A percentile compares a stretch with the other conserved stretches of the same genome.
Evolutionary conservation across 495 filamentous ascomycete species (phyloP).

Genomic region (Hapsidospora chrysogenum): DNA sequence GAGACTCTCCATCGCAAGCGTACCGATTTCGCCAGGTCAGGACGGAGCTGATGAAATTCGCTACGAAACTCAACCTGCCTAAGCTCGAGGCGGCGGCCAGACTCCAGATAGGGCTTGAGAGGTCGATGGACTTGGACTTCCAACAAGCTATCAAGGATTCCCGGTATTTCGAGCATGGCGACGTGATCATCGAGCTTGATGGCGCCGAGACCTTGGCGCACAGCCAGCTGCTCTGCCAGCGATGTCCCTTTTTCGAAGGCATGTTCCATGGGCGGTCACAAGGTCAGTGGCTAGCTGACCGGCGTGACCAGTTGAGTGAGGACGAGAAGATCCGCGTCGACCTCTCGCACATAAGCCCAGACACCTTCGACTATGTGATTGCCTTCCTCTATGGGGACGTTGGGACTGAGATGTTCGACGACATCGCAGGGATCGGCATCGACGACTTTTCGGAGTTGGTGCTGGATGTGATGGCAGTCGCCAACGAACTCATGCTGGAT

Average conservation of each 20-base stretch:
- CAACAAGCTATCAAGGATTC: constrained; percentile 45
- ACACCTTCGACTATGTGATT: constrained; percentile 63
- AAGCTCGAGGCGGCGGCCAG: constrained; percentile 60
- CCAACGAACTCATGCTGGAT: constrained; percentile 92
- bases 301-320: constrained; percentile 33
- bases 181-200: constrained; percentile 62
- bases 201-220: constrained; percentile 50
- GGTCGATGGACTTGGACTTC: constrained; percentile 50
- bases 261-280: constrained; percentile 73
- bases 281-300: constrained; percentile 63
- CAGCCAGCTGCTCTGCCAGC: constrained; percentile 57
- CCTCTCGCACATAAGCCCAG: constrained; percentile 57
- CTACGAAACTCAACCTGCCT: constrained; percentile 44
- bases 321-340: constrained; percentile 51
- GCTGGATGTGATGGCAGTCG: constrained; percentile 80
- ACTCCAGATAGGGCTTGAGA: constrained; percentile 47
- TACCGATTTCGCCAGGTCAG: constrained; percentile 61
- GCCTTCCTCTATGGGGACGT: constrained; percentile 71
- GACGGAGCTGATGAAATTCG: constrained; percentile 66
- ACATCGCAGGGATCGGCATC: constrained; percentile 48
- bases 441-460: constrained; percentile 76
- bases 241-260: constrained; percentile 85
- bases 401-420: constrained; percentile 67
- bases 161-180: constrained; percentile 54
- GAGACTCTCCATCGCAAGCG: constrained; percentile 41